These are phyloP conservation scores for Delonix regia DNA, from an alignment of 306 rosid species.

Conservation along the genomic window DNA sequence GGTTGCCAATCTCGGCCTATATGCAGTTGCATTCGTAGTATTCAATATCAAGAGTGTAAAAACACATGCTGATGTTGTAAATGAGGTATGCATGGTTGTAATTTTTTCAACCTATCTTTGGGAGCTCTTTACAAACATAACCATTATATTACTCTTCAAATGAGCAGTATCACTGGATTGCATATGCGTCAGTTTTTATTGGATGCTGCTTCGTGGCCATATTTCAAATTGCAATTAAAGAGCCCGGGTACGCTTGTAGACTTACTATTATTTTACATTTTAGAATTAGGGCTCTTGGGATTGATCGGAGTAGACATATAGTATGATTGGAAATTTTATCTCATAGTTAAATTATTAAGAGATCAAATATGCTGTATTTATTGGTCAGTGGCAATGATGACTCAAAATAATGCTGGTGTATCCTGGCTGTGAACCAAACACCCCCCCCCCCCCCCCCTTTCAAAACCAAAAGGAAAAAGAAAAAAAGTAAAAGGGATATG, in stretches of 20 bases:
- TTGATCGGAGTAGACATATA: neutral
- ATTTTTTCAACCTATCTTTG: conserved; percentile 31
- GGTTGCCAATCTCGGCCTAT: conserved; percentile 93
- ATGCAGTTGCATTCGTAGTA: conserved; percentile 73
- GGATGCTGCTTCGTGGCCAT: conserved; percentile 88
- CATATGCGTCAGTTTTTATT: conserved; percentile 79
- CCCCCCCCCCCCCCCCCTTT: neutral
- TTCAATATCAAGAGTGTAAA: conserved; percentile 53
- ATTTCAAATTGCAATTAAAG: conserved; percentile 79
- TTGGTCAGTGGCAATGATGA: neutral
- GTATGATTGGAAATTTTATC: neutral
- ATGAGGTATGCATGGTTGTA: conserved; percentile 57
- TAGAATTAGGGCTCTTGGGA: neutral
- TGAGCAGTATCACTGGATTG: conserved; percentile 93
- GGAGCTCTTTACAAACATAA: conserved; percentile 23
- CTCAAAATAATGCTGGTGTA: neutral
- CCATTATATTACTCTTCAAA: conserved; percentile 29
- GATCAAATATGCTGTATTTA: conserved; percentile 11
- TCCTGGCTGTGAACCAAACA: no score
- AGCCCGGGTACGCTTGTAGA: conserved; percentile 73
- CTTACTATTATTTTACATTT: conserved; percentile 16
- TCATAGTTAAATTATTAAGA: neutral
- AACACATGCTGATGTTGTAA: conserved; percentile 59
- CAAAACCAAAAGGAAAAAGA: no score
- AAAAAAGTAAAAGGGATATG: no score